Base-by-base conservation (phyloP, 768 basidiomycete genomes). In the Phallus indusiatus region DNA sequence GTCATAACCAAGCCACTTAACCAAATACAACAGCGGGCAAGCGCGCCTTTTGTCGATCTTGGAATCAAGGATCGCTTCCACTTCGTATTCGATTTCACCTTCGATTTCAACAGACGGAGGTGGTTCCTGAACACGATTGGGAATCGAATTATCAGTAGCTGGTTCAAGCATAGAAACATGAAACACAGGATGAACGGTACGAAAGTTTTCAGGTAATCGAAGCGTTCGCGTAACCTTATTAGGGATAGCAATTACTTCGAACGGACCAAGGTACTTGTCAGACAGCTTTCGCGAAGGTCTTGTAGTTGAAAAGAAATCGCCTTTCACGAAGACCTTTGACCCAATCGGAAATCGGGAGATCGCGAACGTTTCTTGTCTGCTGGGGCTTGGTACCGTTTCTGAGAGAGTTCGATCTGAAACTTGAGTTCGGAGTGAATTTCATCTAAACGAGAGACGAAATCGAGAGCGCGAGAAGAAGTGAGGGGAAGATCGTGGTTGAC, bases 51-150 rank as follows among this genome's bases (percentile, higher is more conserved):
- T 35, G 54, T 66, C 64, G 12, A 54, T 36, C 53, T 62, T 61
- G 36, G 58, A 60, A 50, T 62, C 61, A 0, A 66, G 54, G 35
- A 66, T 60, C 36, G 61, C 54, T n/a, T 54, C 35, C 20, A 64
- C 55, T 37, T 64, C 53, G 46, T 61, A 64, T 47, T 62, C 63
- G 0, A 47, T 47, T 42, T 61, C 58, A n/a, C 60, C 57, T 17
- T 66, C 57, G 5, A 64, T 34, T 6, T 51, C 10, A 28, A 63
- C 47, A 37, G 60, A 60, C 17, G 60, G 62, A 52, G 61, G n/a
- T 35, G 55, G 62, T 20, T 50, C 37, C 8, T 28, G 28, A 28
- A 28, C 7, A 28, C 54, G 36, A 16, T 28, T 28, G 4, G 28
- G 28, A 28, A 28, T 7, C 4, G 2, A 3, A 3, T 28, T 28